Evolutionary conservation across 2,329 filamentous ascomycete genomes (phyloP), one percentile per base, ranked within the genome.

Genomic region (Talaromyces sp.): DNA sequence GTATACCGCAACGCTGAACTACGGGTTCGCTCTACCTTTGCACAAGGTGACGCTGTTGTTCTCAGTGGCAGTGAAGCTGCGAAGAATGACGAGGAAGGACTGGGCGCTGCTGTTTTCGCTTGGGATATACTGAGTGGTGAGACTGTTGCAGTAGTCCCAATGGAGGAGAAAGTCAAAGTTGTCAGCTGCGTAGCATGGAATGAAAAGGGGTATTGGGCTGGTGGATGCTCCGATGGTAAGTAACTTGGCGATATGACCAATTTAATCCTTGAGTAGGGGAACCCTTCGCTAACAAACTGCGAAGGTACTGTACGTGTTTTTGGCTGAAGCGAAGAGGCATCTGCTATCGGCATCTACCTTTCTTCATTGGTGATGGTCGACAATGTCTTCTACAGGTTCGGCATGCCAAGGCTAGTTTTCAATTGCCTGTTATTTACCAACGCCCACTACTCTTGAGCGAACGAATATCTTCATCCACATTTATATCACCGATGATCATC

Each of bases 81-180:
- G 19, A 60, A 65, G 43, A 57, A 54, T 1, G 57, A 55, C 19
- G 48, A 36, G 9, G 37, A 33, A 7, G 51, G 47, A 2, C 61
- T 44, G 19, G 58, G 72, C 37, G 71, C 71, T 3, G 61, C 61
- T 47, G 65, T 73, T 3, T 74, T 76, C 60, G 90, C 85, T 1
- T 97, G 93, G 93, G 91, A 97, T 74, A 76, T 96, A 17, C 70
- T 96, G 49, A 87, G 82, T 5, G 92, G 90, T 1, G 82, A 86
- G 49, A 69, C 89, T 46, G 78, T 84, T 52, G 84, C 88, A 29
- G 84, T 78, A 59, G 73, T 96, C 13, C 62, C 68, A 40, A 70
- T 68, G 52, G 75, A 72, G 3, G 59, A 66, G 19, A 65, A 67
- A 6, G 70, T 76, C n/a, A 75, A 73, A 56, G 75, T 70, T 9